A percentile compares a stretch with the other conserved stretches of the same genome.
These are phyloP conservation scores for Phaffia rhodozyma DNA, from an alignment of 1,284 basidiomycete genomes.

Conservation along the genomic window DNA sequence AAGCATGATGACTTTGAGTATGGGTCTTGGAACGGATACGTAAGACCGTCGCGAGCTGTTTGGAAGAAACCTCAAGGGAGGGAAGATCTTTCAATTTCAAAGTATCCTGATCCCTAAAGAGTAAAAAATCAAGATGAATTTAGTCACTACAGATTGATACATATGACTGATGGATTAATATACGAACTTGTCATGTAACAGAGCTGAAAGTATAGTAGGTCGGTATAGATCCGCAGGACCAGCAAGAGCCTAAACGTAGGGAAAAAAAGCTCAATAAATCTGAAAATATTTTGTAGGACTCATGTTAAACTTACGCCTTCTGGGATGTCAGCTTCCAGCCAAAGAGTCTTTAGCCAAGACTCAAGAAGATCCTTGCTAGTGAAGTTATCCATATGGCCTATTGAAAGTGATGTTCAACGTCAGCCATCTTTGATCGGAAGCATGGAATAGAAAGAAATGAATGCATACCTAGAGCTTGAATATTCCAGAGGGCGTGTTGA, in stretches of 20 bases:
- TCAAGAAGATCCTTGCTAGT: conserved; percentile 7
- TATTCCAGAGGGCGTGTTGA: conserved; percentile 12
- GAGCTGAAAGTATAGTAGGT: conserved; percentile 16
- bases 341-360: conserved; percentile 12
- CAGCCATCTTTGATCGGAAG: too few relatives aligned
- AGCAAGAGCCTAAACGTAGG: neutral
- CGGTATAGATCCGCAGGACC: conserved; percentile 25
- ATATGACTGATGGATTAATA: neutral
- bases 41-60: conserved; percentile 5
- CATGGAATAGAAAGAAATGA: neutral
- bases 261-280: neutral
- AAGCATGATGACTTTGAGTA: conserved; percentile 2
- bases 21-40: neutral
- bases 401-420: too few relatives aligned
- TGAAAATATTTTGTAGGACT: neutral
- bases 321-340: neutral
- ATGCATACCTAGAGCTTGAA: neutral
- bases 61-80: conserved; percentile 7
- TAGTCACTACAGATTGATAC: neutral
- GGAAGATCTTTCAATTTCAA: conserved; percentile 14
- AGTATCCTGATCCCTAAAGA: neutral
- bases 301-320: neutral
- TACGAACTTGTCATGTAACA: conserved; percentile 14
- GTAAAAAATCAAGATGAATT: neutral
- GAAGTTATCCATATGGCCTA: conserved; percentile 4